These are phyloP conservation scores for Eucalyptus leucophloia DNA, from an alignment of 345 rosid species.

Conservation along the genomic window DNA sequence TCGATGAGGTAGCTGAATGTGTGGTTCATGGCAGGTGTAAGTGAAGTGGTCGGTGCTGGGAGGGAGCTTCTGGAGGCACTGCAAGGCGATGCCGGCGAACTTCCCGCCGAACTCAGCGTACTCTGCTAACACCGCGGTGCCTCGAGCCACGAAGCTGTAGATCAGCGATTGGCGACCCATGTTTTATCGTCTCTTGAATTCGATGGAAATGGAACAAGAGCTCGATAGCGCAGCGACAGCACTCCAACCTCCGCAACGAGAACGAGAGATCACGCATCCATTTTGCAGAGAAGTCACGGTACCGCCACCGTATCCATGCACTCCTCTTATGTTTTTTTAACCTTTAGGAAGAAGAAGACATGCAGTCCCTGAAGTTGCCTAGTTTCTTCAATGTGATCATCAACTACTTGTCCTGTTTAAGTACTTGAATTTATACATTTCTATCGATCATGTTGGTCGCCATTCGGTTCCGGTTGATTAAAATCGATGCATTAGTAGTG, in stretches of 20 bases:
- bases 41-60: background rate
- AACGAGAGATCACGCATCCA: background rate
- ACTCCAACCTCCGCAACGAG: background rate
- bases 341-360: background rate
- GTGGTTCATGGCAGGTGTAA: background rate
- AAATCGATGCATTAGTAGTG: rapidly evolving
- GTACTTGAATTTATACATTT: background rate
- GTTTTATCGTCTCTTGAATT: background rate
- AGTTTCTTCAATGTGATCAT: background rate
- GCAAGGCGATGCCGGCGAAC: background rate
- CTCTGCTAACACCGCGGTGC: background rate
- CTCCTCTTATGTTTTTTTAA: background rate
- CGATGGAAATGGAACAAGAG: rapidly evolving
- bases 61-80: background rate
- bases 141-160: background rate
- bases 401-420: background rate
- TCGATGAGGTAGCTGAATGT: background rate
- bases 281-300: background rate
- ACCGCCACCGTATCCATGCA: background rate
- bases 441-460: background rate
- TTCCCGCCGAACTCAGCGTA: background rate
- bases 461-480: background rate
- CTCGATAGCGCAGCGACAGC: background rate
- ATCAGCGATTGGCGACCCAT: background rate
- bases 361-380: background rate